phyloP scores from a whole-genome alignment of 1,139 yeast species.

The Diutina rugosa region DNA sequence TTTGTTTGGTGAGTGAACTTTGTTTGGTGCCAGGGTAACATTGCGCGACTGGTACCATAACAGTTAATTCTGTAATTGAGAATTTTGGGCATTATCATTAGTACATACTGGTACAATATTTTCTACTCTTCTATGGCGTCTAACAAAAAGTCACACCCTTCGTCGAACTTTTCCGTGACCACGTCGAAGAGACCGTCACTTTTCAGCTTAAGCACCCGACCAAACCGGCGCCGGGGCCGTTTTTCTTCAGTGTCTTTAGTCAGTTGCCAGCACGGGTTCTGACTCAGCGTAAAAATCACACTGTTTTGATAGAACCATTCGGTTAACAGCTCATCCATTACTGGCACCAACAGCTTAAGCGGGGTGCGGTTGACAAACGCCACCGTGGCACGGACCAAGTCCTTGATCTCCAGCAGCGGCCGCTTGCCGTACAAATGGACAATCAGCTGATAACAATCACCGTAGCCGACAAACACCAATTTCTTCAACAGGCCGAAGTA shows the following conservation, averaged over 20 bases:
- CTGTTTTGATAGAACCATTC: conserved; percentile 92
- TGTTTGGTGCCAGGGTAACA: no score
- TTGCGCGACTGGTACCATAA: no score
- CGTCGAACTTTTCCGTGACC: conserved; percentile 72
- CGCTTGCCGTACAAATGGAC: conserved; percentile 85
- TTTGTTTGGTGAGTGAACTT: no score
- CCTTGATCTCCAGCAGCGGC: conserved; percentile 38
- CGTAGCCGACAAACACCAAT: conserved; percentile 75
- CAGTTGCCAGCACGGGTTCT: conserved; percentile 63
- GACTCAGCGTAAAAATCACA: conserved; percentile 61
- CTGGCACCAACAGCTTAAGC: conserved; percentile 67
- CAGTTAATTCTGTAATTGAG: neutral
- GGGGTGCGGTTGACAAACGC: conserved; percentile 55
- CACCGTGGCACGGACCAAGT: conserved; percentile 59
- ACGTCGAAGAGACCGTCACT: conserved; percentile 67
- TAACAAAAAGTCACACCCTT: conserved; percentile 69
- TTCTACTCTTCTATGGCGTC: conserved; percentile 54
- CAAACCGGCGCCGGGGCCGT: conserved; percentile 80
- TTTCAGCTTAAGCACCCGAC: conserved; percentile 68
- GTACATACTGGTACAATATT: neutral
- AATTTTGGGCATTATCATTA: neutral
- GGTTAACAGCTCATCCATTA: conserved; percentile 76
- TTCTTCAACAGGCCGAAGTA: conserved; percentile 57
- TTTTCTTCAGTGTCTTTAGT: conserved; percentile 28
- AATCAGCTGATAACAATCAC: conserved; percentile 79